These are phyloP conservation scores for Dryadomyces quercivorus DNA, from an alignment of 2,329 filamentous ascomycete species.

Conservation along the genomic window DNA sequence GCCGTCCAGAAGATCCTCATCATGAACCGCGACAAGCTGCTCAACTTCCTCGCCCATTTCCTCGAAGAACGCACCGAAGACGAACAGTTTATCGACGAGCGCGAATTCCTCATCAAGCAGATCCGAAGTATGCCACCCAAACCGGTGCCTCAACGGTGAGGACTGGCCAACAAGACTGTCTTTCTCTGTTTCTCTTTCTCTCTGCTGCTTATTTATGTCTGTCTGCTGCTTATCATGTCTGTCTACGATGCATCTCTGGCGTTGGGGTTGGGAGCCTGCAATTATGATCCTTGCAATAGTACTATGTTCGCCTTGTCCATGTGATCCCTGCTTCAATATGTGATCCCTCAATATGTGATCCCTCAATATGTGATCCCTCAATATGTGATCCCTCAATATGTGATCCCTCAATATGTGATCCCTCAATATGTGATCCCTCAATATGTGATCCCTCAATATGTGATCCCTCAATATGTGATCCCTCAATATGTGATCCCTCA, in stretches of 20 bases:
- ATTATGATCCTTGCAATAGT: neutral
- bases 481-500: conserved; percentile 1
- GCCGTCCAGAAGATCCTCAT: conserved; percentile 91
- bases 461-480: conserved; percentile 3
- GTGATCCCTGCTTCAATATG: no score
- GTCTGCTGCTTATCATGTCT: neutral
- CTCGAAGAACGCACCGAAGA: conserved; percentile 92
- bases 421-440: conserved; percentile 1
- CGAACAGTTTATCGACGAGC: conserved; percentile 96
- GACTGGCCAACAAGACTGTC: no score
- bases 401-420: conserved; percentile 3
- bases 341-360: conserved; percentile 3
- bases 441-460: conserved; percentile 1
- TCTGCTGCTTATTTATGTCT: neutral
- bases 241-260: neutral
- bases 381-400: conserved; percentile 1
- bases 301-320: no score
- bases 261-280: neutral
- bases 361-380: conserved; percentile 1
- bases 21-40: conserved; percentile 85
- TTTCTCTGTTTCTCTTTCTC: no score
- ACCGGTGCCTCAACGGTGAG: conserved; percentile 31
- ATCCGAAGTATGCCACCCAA: conserved; percentile 58
- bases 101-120: conserved; percentile 92
- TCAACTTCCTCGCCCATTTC: conserved; percentile 83